Evolutionary conservation across 352 stramenopile species (phyloP), one percentile per base, ranked within the genome.

Genomic region (Phytophthora pinifolia): DNA sequence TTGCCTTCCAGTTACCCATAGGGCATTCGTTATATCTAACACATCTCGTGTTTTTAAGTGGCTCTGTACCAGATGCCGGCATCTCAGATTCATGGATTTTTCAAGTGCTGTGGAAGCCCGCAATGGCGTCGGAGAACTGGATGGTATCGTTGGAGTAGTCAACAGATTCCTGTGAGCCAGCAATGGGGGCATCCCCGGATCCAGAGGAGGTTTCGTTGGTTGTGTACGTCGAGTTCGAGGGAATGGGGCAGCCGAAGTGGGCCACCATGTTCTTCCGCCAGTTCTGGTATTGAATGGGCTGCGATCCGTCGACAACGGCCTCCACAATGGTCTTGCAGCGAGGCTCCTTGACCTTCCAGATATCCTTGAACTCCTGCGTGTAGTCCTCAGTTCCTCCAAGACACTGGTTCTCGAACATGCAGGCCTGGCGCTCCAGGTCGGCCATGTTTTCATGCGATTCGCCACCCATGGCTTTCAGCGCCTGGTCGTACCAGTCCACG

Each of bases 371-470:
- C 48, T 76, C 72, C 0, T 55, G 30, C 2, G 59, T 52, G 54
- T 83, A 88, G 39, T 82, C 70, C 10, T 59, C 47, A 1, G 70
- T 72, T 6, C 74, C 74, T 27, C 74, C 74, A 15, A 86, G 68
- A 43, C 74, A 88, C 34, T 76, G 46, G 31, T 79, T 53, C 44
- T 88, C 68, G 35, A 76, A 79, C 70, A 83, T 70, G 35, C 76
- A 83, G 18, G 68, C 52, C 62, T 86, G 81, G 15, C 67, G 70
- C 37, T 88, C 77, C 5, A 88, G 62, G 38, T 86, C 74, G 13
- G 47, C 66, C 51, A 78, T 72, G 43, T 74, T 75, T 8, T 70
- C 62, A 36, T 61, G 18, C 3, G 54, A 55, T 15, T 74, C 50
- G 6, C 68, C 65, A 3, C 74, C 71, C 50, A 79, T 60, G 2